A percentile compares a stretch with the other conserved stretches of the same genome.
Conservation (phyloP, 75 land plant species). For the Pinus tabuliformis region DNA sequence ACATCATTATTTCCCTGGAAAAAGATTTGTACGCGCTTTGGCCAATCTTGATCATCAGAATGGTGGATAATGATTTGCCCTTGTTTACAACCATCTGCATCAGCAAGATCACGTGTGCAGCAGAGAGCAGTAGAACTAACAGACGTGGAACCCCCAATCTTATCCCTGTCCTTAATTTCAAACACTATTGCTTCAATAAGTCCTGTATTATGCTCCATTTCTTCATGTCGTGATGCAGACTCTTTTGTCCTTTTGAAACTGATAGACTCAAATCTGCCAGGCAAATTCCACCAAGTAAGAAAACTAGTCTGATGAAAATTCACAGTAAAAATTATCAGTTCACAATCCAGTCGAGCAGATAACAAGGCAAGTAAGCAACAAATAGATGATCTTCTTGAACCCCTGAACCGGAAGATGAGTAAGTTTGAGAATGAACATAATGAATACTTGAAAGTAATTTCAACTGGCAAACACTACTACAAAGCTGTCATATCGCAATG, state of each 20-base stretch:
- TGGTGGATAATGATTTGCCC: constrained; percentile 36
- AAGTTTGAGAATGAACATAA: neutral
- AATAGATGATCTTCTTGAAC: neutral
- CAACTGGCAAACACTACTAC: neutral
- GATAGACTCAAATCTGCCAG: constrained; percentile 31
- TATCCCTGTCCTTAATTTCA: constrained; percentile 41
- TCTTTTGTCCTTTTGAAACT: constrained; percentile 30
- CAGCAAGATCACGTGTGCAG: constrained; percentile 29
- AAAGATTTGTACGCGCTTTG: constrained; percentile 17
- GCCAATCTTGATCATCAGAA: constrained; percentile 26
- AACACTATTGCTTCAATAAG: constrained; percentile 44
- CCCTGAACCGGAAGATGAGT: neutral
- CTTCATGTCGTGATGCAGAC: constrained; percentile 22
- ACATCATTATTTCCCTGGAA: constrained; percentile 15
- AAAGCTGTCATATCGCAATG: neutral
- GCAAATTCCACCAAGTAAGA: neutral
- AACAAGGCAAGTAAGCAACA: neutral
- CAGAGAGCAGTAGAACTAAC: constrained; percentile 25
- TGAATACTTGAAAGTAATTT: neutral
- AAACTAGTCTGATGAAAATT: neutral
- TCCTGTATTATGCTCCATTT: constrained; percentile 31
- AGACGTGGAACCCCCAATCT: constrained; percentile 33
- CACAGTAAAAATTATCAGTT: neutral
- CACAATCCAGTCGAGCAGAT: neutral
- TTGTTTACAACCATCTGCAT: constrained; percentile 18